phyloP scores from a whole-genome alignment of 371 early-diverging fungal species.

The Amoeboaphelidium protococcarum region DNA sequence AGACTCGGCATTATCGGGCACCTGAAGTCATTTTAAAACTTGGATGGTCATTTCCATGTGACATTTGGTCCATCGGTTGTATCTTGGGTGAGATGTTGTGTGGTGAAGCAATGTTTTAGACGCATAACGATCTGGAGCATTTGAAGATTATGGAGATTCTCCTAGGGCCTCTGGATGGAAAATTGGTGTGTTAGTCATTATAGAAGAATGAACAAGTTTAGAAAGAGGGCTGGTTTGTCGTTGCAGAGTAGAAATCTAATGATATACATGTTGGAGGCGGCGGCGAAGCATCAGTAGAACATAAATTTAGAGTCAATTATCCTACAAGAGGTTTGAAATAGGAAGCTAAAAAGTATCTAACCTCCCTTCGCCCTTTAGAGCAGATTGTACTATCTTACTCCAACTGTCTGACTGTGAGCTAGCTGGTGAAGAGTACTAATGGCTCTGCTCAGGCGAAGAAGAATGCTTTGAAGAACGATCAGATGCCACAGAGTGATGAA shows the following conservation, averaged over 20 bases:
- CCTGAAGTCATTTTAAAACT: conserved; percentile 80
- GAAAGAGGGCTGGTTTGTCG: not conserved
- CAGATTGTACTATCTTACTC: too few species aligned
- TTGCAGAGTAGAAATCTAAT: not conserved
- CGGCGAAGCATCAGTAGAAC: too few species aligned
- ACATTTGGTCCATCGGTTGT: conserved; percentile 94
- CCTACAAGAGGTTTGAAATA: too few species aligned
- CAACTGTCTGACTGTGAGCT: too few species aligned
- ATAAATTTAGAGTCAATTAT: too few species aligned
- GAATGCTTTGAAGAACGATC: not conserved
- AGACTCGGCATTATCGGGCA: conserved; percentile 84
- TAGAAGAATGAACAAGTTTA: not conserved
- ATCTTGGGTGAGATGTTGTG: conserved; percentile 77
- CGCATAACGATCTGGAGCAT: conserved; percentile 55
- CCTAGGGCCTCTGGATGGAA: conserved; percentile 21
- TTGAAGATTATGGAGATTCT: conserved; percentile 41
- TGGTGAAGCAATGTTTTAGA: conserved; percentile 81
- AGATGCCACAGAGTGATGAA: conserved; percentile 5
- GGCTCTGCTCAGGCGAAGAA: too few species aligned
- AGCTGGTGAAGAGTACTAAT: too few species aligned
- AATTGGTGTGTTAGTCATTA: conserved; percentile 8
- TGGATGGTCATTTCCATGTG: conserved; percentile 87
- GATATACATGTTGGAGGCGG: not conserved
- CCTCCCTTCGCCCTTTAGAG: too few species aligned
- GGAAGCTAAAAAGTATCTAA: too few species aligned